phyloP scores from a whole-genome alignment of 2,329 filamentous ascomycete genomes.

The Plectosphaerella sp. region DNA sequence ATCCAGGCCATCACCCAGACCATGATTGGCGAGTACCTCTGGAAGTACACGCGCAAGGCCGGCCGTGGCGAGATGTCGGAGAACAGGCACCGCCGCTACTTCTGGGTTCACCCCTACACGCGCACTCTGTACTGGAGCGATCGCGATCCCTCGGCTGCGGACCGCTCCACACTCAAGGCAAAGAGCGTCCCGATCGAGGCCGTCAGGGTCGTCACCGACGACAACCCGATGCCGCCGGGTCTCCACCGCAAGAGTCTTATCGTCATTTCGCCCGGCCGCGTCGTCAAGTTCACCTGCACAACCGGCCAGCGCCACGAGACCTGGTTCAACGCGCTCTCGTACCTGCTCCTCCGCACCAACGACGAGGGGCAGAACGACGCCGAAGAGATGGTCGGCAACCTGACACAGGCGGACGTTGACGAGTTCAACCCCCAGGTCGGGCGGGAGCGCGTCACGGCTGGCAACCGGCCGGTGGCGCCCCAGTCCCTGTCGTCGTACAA shows the following conservation, averaged over 20 bases:
- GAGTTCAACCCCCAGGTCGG: slow-evolving; percentile 75
- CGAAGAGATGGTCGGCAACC: slow-evolving; percentile 52
- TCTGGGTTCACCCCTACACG: slow-evolving; percentile 99
- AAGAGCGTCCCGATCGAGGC: slow-evolving; percentile 95
- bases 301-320: slow-evolving; percentile 95
- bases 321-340: slow-evolving; percentile 96
- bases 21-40: slow-evolving; percentile 98
- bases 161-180: slow-evolving; percentile 67
- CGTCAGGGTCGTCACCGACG: slow-evolving; percentile 85
- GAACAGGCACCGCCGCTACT: slow-evolving; percentile 89
- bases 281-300: slow-evolving; percentile 89
- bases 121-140: slow-evolving; percentile 96
- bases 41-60: slow-evolving; percentile 97
- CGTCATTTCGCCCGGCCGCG: slow-evolving; percentile 81
- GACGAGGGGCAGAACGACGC: slow-evolving; percentile 58
- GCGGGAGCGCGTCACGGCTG: slow-evolving; percentile 25
- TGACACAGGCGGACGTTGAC: slow-evolving; percentile 59
- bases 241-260: slow-evolving; percentile 92
- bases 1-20: slow-evolving; percentile 98
- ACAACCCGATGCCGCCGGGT: slow-evolving; percentile 92
- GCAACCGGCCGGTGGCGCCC: slow-evolving; percentile 45
- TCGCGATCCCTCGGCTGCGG: slow-evolving; percentile 74
- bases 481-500: slow-evolving; percentile 76
- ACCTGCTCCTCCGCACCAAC: slow-evolving; percentile 76
- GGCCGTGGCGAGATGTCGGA: slow-evolving; percentile 85